A percentile compares a stretch with the other conserved stretches of the same genome.
These are phyloP conservation scores for Diatrype stigma DNA, from an alignment of 2,329 filamentous ascomycete genomes.

Conservation along the genomic window DNA sequence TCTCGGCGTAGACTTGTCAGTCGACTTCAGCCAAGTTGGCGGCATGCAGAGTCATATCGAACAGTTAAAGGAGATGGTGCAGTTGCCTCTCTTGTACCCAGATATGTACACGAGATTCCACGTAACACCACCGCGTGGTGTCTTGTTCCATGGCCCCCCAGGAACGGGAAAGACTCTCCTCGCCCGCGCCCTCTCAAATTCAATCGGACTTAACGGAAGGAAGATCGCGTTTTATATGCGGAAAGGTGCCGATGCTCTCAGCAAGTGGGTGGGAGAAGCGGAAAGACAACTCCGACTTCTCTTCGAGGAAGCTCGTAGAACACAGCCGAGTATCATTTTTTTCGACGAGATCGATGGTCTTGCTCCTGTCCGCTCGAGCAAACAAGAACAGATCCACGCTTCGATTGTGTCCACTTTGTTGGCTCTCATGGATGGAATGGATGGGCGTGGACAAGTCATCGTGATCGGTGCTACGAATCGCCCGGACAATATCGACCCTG, in stretches of 20 bases:
- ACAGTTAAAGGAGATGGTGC: slow-evolving; percentile 98
- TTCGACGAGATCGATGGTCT: slow-evolving; percentile 98
- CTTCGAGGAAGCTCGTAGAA: slow-evolving; percentile 93
- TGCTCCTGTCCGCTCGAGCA: slow-evolving; percentile 92
- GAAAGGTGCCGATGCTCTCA: slow-evolving; percentile 94
- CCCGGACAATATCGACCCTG: slow-evolving; percentile 93
- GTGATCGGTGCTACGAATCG: slow-evolving; percentile 98
- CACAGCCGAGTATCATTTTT: slow-evolving; percentile 98
- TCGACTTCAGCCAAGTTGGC: slow-evolving; percentile 92
- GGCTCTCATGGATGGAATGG: slow-evolving; percentile 96
- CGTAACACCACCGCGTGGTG: slow-evolving; percentile 89
- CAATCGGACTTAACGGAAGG: slow-evolving; percentile 79
- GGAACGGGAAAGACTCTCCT: slow-evolving; percentile 98
- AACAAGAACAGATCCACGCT: slow-evolving; percentile 97
- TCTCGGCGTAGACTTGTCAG: slow-evolving; percentile 84
- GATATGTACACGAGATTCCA: slow-evolving; percentile 90
- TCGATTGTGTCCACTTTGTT: slow-evolving; percentile 95
- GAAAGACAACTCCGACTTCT: slow-evolving; percentile 90
- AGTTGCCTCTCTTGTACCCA: slow-evolving; percentile 87
- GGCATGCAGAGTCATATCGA: slow-evolving; percentile 92
- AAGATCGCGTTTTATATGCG: slow-evolving; percentile 99
- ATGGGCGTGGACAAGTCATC: slow-evolving; percentile 95
- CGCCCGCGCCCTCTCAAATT: slow-evolving; percentile 86
- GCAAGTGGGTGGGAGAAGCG: slow-evolving; percentile 98
- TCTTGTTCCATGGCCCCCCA: slow-evolving; percentile 93